A percentile compares a stretch with the other conserved stretches of the same genome.
Conservation (phyloP, 768 basidiomycete species). For the Tricholomella constricta region DNA sequence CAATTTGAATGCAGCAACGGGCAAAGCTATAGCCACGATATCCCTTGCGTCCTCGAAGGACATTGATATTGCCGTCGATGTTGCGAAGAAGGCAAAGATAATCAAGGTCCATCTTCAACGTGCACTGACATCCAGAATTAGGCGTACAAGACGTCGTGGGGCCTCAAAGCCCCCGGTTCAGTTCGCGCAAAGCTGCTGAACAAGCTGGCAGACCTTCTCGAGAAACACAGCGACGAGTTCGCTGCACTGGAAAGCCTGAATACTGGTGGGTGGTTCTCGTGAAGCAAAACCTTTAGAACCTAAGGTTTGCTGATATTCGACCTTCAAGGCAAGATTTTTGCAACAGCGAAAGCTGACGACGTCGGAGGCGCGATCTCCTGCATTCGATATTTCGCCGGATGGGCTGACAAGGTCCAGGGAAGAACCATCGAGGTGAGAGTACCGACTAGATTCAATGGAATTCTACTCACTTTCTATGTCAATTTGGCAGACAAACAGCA, state of each 20-base stretch:
- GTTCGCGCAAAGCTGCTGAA: conserved; percentile 29
- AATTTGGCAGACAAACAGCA: conserved; percentile 23
- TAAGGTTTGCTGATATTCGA: no score
- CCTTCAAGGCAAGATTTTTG: conserved; percentile 59
- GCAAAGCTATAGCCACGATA: conserved; percentile 54
- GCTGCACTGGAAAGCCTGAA: conserved; percentile 29
- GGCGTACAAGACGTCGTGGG: conserved; percentile 51
- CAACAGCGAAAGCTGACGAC: conserved; percentile 48
- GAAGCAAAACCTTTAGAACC: no score
- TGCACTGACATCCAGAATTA: neutral
- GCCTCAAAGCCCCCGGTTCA: no score
- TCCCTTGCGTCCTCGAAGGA: conserved; percentile 60
- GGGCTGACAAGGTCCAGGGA: conserved; percentile 81
- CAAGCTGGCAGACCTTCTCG: conserved; percentile 34
- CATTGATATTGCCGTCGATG: conserved; percentile 63
- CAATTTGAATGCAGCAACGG: conserved; percentile 47
- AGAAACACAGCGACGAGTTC: conserved; percentile 29
- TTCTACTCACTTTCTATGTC: no score
- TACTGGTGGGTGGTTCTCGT: conserved; percentile 22
- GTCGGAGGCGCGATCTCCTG: conserved; percentile 45
- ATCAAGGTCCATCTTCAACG: no score
- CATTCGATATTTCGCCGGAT: conserved; percentile 80
- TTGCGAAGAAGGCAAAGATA: conserved; percentile 47
- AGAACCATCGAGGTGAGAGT: conserved; percentile 58
- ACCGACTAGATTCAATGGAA: no score